Evolutionary conservation across 148 eudicot species (phyloP).

Genomic region (Amaranthus cruentus): DNA sequence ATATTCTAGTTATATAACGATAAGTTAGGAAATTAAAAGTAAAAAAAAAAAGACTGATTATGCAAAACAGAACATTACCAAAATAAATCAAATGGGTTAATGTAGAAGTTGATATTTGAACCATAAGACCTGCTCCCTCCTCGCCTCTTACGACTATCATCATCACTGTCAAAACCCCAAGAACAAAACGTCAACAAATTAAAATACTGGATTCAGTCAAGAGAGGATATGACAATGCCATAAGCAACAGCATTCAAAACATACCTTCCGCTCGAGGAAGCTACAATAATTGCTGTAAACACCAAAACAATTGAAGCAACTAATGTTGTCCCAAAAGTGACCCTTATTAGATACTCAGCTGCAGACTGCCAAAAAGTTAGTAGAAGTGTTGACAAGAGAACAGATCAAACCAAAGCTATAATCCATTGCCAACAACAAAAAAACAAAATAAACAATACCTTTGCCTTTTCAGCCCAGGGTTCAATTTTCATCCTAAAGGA

Average conservation of each 20-base stretch:
- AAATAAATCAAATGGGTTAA: constrained; percentile 60
- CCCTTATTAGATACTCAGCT: constrained; percentile 80
- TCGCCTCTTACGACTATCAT: constrained; percentile 82
- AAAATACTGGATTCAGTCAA: neutral
- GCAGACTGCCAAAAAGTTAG: constrained; percentile 54
- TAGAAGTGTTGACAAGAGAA: constrained; percentile 12
- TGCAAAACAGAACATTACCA: constrained; percentile 45
- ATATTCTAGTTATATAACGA: neutral
- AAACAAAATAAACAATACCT: constrained; percentile 40
- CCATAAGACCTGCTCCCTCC: constrained; percentile 59
- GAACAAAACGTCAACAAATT: neutral
- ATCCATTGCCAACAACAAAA: neutral
- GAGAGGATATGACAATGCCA: neutral
- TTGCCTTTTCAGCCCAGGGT: constrained; percentile 75
- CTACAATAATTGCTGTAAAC: constrained; percentile 72
- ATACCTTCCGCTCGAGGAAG: constrained; percentile 74
- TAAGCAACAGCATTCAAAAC: neutral
- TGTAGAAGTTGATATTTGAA: constrained; percentile 52
- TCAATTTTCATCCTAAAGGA: constrained; percentile 83
- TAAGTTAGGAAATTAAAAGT: neutral
- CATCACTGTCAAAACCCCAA: constrained; percentile 23
- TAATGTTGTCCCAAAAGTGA: constrained; percentile 88
- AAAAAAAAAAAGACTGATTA: neutral
- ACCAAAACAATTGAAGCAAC: constrained; percentile 92
- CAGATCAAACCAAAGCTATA: neutral